These are phyloP conservation scores for Takashimella koratensis DNA, from an alignment of 1,284 basidiomycete species.

Conservation along the genomic window DNA sequence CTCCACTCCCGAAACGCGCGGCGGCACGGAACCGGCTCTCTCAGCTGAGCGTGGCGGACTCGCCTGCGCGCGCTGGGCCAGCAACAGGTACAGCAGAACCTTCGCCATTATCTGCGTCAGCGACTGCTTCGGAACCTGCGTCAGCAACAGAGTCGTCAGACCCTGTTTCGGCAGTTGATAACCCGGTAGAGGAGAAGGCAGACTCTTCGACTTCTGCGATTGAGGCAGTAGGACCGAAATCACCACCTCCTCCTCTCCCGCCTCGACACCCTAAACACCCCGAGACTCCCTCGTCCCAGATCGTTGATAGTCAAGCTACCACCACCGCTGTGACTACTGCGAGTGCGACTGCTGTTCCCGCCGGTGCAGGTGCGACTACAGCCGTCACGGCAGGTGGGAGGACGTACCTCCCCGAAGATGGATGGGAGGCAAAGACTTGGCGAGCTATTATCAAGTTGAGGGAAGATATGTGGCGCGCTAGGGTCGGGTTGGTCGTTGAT, in stretches of 20 bases:
- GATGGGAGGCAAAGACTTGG: constrained; percentile 89
- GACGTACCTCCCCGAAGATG: constrained; percentile 55
- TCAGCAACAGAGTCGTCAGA: too few species aligned
- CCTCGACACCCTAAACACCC: constrained; percentile 21
- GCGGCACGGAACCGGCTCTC: constrained; percentile 22
- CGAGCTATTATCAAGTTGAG: constrained; percentile 72
- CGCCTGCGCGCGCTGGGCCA: background rate
- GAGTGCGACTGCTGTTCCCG: background rate
- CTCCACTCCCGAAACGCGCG: constrained; percentile 32
- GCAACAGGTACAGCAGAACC: background rate
- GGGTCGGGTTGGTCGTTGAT: constrained; percentile 58
- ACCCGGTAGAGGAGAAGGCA: too few species aligned
- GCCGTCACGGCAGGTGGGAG: constrained; percentile 29
- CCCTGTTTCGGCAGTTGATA: too few species aligned
- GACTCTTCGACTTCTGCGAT: too few species aligned
- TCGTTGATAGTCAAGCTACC: background rate
- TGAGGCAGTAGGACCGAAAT: too few species aligned
- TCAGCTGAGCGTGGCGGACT: constrained; percentile 6
- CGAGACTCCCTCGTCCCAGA: background rate
- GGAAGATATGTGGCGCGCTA: constrained; percentile 86
- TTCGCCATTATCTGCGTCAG: background rate
- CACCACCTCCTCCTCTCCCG: constrained; percentile 21
- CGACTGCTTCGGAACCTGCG: background rate
- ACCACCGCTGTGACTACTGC: constrained; percentile 2
- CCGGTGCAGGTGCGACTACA: background rate